These are phyloP conservation scores for Rhynchospora pubera DNA, from an alignment of 176 grass and related monocot species.

Conservation along the genomic window DNA sequence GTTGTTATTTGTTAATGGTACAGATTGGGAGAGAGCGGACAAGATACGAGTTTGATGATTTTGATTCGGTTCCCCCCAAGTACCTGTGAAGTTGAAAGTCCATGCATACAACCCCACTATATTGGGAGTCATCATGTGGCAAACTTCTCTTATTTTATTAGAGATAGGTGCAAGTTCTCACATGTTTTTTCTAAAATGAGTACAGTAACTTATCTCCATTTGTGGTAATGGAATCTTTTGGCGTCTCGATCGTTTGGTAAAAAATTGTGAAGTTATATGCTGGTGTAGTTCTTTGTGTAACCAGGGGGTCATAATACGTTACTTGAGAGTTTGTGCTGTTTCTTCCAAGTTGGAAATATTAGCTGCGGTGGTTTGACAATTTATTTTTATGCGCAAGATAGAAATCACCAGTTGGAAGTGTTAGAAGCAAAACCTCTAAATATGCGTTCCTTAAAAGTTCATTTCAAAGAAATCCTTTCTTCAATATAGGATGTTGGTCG, in stretches of 20 bases:
- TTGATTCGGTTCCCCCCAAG: slow-evolving; percentile 62
- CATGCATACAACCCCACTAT: not conserved
- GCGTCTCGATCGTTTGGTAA: not conserved
- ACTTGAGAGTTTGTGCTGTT: no score
- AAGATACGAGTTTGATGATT: slow-evolving; percentile 80
- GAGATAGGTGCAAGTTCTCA: not conserved
- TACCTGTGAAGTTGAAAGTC: slow-evolving; percentile 41
- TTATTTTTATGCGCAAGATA: no score
- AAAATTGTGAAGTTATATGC: not conserved
- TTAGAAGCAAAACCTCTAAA: no score
- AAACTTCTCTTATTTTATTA: not conserved
- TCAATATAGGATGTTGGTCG: no score
- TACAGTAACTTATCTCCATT: not conserved
- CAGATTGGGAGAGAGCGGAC: slow-evolving; percentile 64
- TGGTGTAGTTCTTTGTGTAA: not conserved
- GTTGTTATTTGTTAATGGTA: not conserved
- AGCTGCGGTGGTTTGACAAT: no score
- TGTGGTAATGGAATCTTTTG: not conserved
- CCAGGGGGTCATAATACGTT: not conserved
- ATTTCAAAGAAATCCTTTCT: no score
- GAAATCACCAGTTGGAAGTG: no score
- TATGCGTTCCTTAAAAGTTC: no score
- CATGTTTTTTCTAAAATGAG: not conserved
- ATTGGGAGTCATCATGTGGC: not conserved
- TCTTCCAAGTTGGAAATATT: no score